These are phyloP conservation scores for Aspergillus kassunensis DNA, from an alignment of 495 filamentous ascomycete genomes.

Conservation along the genomic window DNA sequence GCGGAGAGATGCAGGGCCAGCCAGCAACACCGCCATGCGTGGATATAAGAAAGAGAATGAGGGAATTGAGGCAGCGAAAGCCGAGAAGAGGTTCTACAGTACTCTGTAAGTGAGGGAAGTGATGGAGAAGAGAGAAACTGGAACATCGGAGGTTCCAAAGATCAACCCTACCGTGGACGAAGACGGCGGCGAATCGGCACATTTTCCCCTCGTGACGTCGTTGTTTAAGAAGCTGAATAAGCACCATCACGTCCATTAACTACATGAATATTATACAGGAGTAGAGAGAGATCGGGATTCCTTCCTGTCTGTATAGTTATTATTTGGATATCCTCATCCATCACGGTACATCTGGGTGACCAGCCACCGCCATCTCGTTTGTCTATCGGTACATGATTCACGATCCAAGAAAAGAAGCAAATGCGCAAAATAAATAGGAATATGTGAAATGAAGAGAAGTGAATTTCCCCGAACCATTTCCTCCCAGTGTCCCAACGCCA, in stretches of 20 bases:
- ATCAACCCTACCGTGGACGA: not conserved
- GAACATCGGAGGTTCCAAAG: not conserved
- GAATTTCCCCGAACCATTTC: conserved; percentile 17
- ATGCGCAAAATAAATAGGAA: conserved; percentile 29
- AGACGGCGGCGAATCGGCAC: conserved; percentile 3
- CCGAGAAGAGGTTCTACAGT: too few relatives aligned
- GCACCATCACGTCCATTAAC: conserved; percentile 13
- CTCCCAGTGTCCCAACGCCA: conserved; percentile 32
- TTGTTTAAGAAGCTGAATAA: conserved; percentile 14
- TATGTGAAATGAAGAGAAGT: conserved; percentile 13
- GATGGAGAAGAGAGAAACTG: not conserved
- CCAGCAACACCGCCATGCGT: conserved; percentile 20
- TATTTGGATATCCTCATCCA: conserved; percentile 11
- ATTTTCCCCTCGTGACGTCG: conserved; percentile 41
- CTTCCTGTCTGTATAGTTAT: conserved; percentile 5
- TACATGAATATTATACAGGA: not conserved
- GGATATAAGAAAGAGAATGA: conserved; percentile 3
- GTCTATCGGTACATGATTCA: conserved; percentile 22
- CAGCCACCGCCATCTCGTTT: conserved; percentile 11
- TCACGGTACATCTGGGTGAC: conserved; percentile 5
- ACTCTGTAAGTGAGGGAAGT: not conserved
- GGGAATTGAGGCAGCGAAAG: not conserved
- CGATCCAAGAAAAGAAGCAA: conserved; percentile 24
- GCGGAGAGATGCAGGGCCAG: conserved; percentile 20
- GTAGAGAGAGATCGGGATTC: not conserved